Conservation (phyloP, 2,329 filamentous ascomycete species). For the Colletotrichum spaethianum region DNA sequence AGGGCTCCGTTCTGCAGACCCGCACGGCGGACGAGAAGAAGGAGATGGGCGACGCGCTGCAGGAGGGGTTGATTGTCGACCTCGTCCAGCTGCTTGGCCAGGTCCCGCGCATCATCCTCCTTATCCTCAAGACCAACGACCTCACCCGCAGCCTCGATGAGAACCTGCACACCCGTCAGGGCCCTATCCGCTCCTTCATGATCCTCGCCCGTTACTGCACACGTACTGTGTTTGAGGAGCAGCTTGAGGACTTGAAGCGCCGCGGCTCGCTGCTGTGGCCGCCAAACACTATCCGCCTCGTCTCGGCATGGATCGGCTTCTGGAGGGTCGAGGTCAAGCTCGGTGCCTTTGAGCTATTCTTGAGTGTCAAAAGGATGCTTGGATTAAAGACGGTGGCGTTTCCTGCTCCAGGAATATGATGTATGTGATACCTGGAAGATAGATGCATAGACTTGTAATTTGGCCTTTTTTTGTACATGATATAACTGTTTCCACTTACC, state of each 20-base stretch:
- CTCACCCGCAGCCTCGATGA: constrained; percentile 94
- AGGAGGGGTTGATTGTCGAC: constrained; percentile 90
- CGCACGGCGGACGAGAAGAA: constrained; percentile 86
- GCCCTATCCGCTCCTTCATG: constrained; percentile 75
- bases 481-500: too few species aligned
- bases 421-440: constrained; percentile 21
- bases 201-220: constrained; percentile 79
- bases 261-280: constrained; percentile 72
- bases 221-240: constrained; percentile 75
- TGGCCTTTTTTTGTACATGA: neutral
- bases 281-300: constrained; percentile 65
- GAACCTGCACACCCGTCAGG: constrained; percentile 81
- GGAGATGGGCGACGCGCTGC: constrained; percentile 85
- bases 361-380: constrained; percentile 66
- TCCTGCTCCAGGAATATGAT: constrained; percentile 34
- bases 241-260: constrained; percentile 69
- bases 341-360: constrained; percentile 74
- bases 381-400: constrained; percentile 47
- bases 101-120: constrained; percentile 90
- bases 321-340: constrained; percentile 74
- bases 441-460: constrained; percentile 37
- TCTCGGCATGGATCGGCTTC: constrained; percentile 71
- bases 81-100: constrained; percentile 89
- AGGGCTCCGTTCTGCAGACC: constrained; percentile 64
- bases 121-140: constrained; percentile 98